These are phyloP conservation scores for Besnoitia besnoiti DNA, from an alignment of 169 alveolate genomes.

Conservation along the genomic window DNA sequence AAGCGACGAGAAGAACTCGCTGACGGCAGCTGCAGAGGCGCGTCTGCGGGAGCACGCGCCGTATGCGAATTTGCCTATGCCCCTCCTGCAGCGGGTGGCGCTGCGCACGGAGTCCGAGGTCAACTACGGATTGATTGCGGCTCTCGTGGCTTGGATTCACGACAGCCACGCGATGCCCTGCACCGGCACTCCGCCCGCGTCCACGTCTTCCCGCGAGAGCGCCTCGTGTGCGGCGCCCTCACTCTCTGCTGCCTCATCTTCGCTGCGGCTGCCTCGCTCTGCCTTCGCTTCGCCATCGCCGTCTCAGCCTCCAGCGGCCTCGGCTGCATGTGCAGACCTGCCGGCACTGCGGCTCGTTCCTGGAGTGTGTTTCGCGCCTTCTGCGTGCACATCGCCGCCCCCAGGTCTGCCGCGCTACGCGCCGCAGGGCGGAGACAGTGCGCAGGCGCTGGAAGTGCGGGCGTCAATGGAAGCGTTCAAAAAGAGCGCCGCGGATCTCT, in stretches of 20 bases:
- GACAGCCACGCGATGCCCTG: neutral
- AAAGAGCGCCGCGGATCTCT: neutral
- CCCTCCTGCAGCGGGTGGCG: neutral
- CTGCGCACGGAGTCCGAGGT: neutral
- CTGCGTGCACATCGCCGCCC: too few species aligned
- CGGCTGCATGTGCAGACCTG: too few species aligned
- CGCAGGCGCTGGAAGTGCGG: neutral
- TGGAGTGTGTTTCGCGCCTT: too few species aligned
- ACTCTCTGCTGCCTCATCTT: too few species aligned
- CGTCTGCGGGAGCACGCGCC: neutral
- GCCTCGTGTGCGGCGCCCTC: too few species aligned
- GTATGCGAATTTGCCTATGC: neutral
- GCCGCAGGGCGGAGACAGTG: too few species aligned
- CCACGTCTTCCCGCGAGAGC: neutral
- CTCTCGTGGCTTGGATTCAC: neutral
- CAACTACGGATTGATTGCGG: neutral
- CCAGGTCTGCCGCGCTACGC: too few species aligned
- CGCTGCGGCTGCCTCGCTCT: too few species aligned
- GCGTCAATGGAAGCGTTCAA: neutral
- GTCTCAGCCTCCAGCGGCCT: too few species aligned
- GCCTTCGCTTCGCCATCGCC: too few species aligned
- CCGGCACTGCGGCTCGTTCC: too few species aligned
- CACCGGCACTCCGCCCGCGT: neutral
- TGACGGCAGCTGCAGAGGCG: neutral
- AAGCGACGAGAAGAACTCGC: too few species aligned